phyloP scores from a whole-genome alignment of 805 yeast species.

The Pichia cabralensis region DNA sequence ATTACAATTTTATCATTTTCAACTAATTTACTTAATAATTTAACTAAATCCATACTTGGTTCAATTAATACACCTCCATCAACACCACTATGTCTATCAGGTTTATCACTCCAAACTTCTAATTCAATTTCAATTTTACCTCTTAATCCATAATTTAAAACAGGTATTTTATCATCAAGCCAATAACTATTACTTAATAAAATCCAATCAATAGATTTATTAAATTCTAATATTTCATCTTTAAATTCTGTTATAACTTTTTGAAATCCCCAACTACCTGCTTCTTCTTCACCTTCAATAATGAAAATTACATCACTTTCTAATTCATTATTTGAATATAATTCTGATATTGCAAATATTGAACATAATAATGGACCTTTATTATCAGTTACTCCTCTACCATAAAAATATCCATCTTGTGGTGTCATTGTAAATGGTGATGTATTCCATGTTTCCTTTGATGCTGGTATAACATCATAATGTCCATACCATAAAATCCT shows the following conservation, averaged over 20 bases:
- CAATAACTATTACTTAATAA: constrained; percentile 86
- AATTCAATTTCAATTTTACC: constrained; percentile 83
- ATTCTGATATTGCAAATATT: constrained; percentile 73
- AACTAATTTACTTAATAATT: constrained; percentile 55
- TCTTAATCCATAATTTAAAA: constrained; percentile 87
- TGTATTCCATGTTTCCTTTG: constrained; percentile 55
- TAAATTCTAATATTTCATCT: constrained; percentile 42
- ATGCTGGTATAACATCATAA: constrained; percentile 87
- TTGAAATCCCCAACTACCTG: constrained; percentile 82
- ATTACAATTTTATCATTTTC: constrained; percentile 47
- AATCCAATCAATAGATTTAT: constrained; percentile 64
- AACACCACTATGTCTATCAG: constrained; percentile 93
- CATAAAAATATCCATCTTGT: constrained; percentile 76
- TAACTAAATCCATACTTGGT: constrained; percentile 80
- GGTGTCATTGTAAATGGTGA: constrained; percentile 73
- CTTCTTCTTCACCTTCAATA: constrained; percentile 93
- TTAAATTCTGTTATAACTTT: constrained; percentile 46
- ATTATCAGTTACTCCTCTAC: constrained; percentile 90
- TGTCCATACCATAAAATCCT: constrained; percentile 87
- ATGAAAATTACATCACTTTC: constrained; percentile 69
- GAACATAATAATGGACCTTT: constrained; percentile 91
- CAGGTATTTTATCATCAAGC: constrained; percentile 83
- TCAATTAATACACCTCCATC: constrained; percentile 89
- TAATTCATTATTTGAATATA: constrained; percentile 41
- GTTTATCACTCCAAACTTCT: constrained; percentile 58